Conservation (phyloP, 768 basidiomycete genomes). For the Boletus eberwhitei region DNA sequence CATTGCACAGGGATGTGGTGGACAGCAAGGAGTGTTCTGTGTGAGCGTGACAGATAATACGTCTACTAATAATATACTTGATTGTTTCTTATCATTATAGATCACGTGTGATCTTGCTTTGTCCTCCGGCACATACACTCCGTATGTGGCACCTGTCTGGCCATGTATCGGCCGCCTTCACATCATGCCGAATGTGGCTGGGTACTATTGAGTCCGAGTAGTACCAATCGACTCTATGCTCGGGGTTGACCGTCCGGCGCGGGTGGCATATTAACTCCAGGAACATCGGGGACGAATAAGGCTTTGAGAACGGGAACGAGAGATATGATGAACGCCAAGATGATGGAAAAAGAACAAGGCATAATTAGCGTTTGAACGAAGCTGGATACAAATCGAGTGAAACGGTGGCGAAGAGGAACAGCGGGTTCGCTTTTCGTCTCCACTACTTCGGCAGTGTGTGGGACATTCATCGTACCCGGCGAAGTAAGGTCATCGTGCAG, state of each 20-base stretch:
- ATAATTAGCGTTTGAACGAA: slow-evolving; percentile 39
- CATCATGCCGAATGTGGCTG: no score
- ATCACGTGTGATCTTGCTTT: no score
- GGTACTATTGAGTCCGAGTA: no score
- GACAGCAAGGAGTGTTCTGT: no score
- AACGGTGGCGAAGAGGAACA: slow-evolving; percentile 2
- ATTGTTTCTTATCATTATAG: no score
- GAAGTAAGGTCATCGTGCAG: background rate
- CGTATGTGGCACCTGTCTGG: no score
- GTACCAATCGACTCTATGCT: no score
- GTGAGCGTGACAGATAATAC: no score
- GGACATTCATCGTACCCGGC: slow-evolving; percentile 1
- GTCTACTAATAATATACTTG: no score
- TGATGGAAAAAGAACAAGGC: slow-evolving; percentile 52
- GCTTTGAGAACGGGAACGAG: slow-evolving; percentile 57
- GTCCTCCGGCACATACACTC: no score
- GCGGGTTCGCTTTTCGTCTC: slow-evolving; percentile 1
- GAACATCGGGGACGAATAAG: slow-evolving; percentile 48
- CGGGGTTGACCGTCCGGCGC: slow-evolving; percentile 67
- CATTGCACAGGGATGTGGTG: no score
- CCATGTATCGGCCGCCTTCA: no score
- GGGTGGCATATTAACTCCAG: slow-evolving; percentile 40
- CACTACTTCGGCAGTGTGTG: background rate
- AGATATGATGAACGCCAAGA: slow-evolving; percentile 53
- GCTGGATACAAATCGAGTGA: slow-evolving; percentile 2